Evolutionary conservation across 768 basidiomycete genomes (phyloP).

Genomic region (Auriscalpium orientale): DNA sequence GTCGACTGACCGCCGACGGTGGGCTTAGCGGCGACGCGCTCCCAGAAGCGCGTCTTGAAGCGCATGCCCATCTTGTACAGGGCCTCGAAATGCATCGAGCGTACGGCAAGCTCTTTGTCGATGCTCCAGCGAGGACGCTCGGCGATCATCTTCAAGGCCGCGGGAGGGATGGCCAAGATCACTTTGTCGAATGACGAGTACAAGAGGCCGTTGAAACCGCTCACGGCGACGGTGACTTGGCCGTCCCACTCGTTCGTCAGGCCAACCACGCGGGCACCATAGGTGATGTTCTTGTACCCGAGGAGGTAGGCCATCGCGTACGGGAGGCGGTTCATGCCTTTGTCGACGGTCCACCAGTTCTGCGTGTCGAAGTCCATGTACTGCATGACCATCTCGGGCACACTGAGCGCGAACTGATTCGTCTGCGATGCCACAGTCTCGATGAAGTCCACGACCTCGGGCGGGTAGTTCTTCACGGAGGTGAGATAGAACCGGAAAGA

Average conservation of each 20-base stretch:
- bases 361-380: conserved; percentile 18
- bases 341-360: conserved; percentile 15
- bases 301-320: conserved; percentile 16
- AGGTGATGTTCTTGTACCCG: conserved; percentile 16
- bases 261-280: conserved; percentile 15
- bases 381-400: conserved; percentile 20
- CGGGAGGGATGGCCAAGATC: conserved; percentile 18
- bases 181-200: conserved; percentile 16
- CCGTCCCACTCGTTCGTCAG: conserved; percentile 9
- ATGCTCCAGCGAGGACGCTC: conserved; percentile 16
- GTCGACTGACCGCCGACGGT: neutral
- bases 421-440: conserved; percentile 20
- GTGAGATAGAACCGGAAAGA: conserved; percentile 17
- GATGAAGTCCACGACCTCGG: conserved; percentile 16
- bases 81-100: conserved; percentile 13
- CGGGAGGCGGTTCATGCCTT: conserved; percentile 19
- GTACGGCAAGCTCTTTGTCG: conserved; percentile 17
- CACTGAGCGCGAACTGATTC: conserved; percentile 20
- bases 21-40: neutral
- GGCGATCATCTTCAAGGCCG: conserved; percentile 19
- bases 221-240: conserved; percentile 5
- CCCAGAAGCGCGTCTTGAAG: conserved; percentile 6
- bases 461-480: conserved; percentile 7
- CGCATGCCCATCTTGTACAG: conserved; percentile 9
- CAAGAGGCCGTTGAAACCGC: neutral